Conservation (phyloP, 2,329 filamentous ascomycete genomes). For the Monosporascus cannonballus region DNA sequence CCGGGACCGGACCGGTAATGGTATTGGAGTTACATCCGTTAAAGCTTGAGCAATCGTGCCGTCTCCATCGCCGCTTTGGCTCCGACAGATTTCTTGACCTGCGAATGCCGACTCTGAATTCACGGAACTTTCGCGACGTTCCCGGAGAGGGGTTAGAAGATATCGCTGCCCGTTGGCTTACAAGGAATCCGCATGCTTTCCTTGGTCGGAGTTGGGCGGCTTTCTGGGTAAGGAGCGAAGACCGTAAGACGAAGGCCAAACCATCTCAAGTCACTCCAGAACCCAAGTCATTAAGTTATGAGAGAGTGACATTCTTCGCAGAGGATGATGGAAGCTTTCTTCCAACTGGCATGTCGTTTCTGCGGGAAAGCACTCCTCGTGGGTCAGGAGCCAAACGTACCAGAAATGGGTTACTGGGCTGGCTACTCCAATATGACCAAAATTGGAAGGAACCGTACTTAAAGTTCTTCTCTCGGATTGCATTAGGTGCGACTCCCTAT, state of each 20-base stretch:
- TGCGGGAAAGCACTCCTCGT: no score
- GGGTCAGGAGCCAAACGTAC: not conserved
- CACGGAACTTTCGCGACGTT: slow-evolving; percentile 18
- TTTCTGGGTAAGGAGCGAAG: slow-evolving; percentile 32
- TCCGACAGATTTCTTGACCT: slow-evolving; percentile 49
- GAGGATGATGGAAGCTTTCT: slow-evolving; percentile 35
- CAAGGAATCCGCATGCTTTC: slow-evolving; percentile 29
- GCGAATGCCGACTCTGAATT: slow-evolving; percentile 36
- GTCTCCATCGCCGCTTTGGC: slow-evolving; percentile 45
- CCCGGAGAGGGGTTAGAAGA: slow-evolving; percentile 22
- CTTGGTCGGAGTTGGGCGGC: slow-evolving; percentile 37
- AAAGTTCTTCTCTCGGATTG: slow-evolving; percentile 49
- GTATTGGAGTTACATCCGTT: slow-evolving; percentile 38
- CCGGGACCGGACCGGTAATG: slow-evolving; percentile 31
- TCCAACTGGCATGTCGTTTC: slow-evolving; percentile 17
- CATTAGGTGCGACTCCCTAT: slow-evolving; percentile 34
- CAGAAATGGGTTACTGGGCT: slow-evolving; percentile 36
- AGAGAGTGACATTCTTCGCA: slow-evolving; percentile 45
- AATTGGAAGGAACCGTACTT: slow-evolving; percentile 38
- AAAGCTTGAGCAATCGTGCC: slow-evolving; percentile 38
- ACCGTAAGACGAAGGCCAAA: slow-evolving; percentile 27
- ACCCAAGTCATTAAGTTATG: slow-evolving; percentile 18
- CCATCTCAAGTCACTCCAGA: slow-evolving; percentile 19
- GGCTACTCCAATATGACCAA: slow-evolving; percentile 36
- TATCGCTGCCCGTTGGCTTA: slow-evolving; percentile 31